Percentiles rank a stretch among this genome's conserved stretches.
These are phyloP conservation scores for Cyclotella baltica DNA, from an alignment of 108 stramenopile genomes.

Conservation along the genomic window DNA sequence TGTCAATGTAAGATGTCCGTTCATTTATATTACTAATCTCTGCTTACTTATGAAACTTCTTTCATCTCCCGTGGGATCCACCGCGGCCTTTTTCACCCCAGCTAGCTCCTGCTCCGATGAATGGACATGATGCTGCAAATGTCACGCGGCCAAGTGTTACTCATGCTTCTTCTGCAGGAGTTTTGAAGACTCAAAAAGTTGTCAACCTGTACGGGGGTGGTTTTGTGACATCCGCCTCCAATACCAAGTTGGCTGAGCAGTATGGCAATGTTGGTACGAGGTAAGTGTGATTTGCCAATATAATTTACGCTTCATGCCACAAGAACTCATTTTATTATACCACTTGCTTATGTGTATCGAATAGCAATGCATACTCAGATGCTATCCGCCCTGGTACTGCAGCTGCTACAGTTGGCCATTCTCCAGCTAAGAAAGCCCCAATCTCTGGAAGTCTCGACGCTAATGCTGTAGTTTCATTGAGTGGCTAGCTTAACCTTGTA, in stretches of 20 bases:
- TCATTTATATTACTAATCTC: neutral
- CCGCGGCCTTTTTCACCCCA: slow-evolving; percentile 54
- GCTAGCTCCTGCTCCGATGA: slow-evolving; percentile 32
- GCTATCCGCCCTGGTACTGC: too few relatives aligned
- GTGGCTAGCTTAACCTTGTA: too few relatives aligned
- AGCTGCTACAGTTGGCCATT: too few relatives aligned
- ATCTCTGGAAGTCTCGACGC: too few relatives aligned
- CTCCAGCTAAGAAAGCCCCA: too few relatives aligned
- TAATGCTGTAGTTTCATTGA: too few relatives aligned
- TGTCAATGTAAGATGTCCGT: slow-evolving; percentile 56
- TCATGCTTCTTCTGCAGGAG: slow-evolving; percentile 20
- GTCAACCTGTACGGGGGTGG: slow-evolving; percentile 91
- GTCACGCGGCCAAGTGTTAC: slow-evolving; percentile 12
- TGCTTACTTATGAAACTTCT: neutral
- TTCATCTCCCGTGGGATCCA: slow-evolving; percentile 70
- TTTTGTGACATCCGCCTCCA: slow-evolving; percentile 88
- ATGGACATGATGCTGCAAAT: slow-evolving; percentile 22
- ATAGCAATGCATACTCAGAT: too few relatives aligned
- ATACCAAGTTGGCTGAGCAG: slow-evolving; percentile 84
- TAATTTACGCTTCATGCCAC: neutral
- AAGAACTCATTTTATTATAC: too few relatives aligned
- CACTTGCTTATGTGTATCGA: too few relatives aligned
- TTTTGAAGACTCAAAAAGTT: slow-evolving; percentile 55
- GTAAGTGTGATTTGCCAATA: slow-evolving; percentile 21
- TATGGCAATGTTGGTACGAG: slow-evolving; percentile 92